phyloP scores from a whole-genome alignment of 139 green algal species.

The Tetradesmus obliquus region DNA sequence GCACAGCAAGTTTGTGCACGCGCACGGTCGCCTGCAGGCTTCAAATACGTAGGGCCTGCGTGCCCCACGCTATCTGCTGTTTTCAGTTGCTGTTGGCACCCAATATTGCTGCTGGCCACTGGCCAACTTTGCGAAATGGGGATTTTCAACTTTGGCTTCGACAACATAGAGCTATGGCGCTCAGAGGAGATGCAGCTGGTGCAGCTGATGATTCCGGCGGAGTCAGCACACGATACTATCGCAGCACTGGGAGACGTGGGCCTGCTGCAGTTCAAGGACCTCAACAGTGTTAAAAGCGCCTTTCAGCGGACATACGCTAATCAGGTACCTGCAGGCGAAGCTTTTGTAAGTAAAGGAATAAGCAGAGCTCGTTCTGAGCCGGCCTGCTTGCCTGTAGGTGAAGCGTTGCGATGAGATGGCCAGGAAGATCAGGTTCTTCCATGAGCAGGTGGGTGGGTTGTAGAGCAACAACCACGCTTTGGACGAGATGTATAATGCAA shows the following conservation, averaged over 20 bases:
- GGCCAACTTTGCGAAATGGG: not conserved
- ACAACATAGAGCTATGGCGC: slow-evolving; percentile 81
- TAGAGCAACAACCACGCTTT: not conserved
- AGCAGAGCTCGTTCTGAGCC: not conserved
- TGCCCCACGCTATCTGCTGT: not conserved
- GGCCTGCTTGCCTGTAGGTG: slow-evolving; percentile 74
- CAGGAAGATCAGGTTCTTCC: slow-evolving; percentile 94
- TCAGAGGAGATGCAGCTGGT: slow-evolving; percentile 98
- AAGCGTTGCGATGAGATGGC: slow-evolving; percentile 98
- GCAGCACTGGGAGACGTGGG: slow-evolving; percentile 89
- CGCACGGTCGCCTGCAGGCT: not conserved
- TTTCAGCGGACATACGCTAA: slow-evolving; percentile 97
- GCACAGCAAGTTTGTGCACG: not conserved
- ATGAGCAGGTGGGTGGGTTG: slow-evolving; percentile 77
- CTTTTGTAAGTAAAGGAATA: not conserved
- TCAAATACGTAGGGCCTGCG: not conserved
- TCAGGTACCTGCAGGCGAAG: slow-evolving; percentile 63
- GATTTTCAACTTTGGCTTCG: slow-evolving; percentile 57
- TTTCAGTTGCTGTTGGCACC: not conserved
- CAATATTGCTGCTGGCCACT: not conserved
- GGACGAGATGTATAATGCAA: not conserved
- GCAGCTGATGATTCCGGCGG: slow-evolving; percentile 97
- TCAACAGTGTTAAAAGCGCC: slow-evolving; percentile 91
- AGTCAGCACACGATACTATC: slow-evolving; percentile 95
- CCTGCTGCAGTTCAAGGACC: slow-evolving; percentile 92